A percentile compares a stretch with the other conserved stretches of the same genome.
Conservation (phyloP, 2,329 filamentous ascomycete species). For the Gaeumannomyces tritici region DNA sequence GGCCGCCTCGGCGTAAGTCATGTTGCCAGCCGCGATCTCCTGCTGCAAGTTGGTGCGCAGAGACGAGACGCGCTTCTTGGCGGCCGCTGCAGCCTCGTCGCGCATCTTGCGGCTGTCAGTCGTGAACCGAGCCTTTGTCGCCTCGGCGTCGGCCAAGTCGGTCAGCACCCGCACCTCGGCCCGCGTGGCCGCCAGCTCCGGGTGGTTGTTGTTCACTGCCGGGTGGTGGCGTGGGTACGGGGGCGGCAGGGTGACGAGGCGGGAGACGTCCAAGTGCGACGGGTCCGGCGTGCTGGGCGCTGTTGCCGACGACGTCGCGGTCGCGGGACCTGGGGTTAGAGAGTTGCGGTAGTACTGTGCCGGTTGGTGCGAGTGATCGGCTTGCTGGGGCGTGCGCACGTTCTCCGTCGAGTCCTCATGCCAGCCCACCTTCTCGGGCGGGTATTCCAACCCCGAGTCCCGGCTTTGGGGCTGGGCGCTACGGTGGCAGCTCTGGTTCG, state of each 20-base stretch:
- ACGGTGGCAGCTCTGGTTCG: slow-evolving; percentile 6
- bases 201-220: slow-evolving; percentile 92
- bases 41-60: slow-evolving; percentile 68
- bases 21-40: slow-evolving; percentile 67
- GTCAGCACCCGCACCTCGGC: slow-evolving; percentile 63
- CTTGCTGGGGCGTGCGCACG: slow-evolving; percentile 31
- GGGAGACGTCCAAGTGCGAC: slow-evolving; percentile 71
- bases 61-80: slow-evolving; percentile 46
- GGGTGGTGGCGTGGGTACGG: slow-evolving; percentile 92
- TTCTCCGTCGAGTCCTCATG: slow-evolving; percentile 31
- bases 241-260: slow-evolving; percentile 84
- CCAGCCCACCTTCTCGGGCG: slow-evolving; percentile 46
- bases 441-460: slow-evolving; percentile 24
- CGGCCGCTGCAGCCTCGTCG: slow-evolving; percentile 41
- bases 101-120: slow-evolving; percentile 47
- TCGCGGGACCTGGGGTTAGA: slow-evolving; percentile 24
- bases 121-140: slow-evolving; percentile 54
- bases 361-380: no score
- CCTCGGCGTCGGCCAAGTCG: slow-evolving; percentile 62
- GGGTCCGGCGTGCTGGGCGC: slow-evolving; percentile 36
- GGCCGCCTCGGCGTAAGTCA: slow-evolving; percentile 76
- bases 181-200: slow-evolving; percentile 72
- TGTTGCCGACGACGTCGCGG: slow-evolving; percentile 29
- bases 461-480: background rate
- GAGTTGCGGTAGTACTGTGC: no score